Evolutionary conservation across 257 asterid genomes (phyloP).

Genomic region (Linaria vulgaris): DNA sequence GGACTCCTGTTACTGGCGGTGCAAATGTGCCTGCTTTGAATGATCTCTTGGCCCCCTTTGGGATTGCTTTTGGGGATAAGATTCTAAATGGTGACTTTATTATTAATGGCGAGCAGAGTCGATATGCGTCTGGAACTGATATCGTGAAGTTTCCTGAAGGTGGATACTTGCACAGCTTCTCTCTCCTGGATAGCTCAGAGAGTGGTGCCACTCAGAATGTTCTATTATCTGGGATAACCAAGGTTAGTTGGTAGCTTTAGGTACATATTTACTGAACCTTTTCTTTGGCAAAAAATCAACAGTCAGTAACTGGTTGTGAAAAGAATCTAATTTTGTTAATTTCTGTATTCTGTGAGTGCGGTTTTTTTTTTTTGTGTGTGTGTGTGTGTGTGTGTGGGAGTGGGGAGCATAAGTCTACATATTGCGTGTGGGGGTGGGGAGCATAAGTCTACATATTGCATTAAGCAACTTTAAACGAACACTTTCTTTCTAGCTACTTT

Average conservation of each 20-base stretch:
- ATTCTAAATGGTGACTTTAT: conserved; percentile 92
- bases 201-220: conserved; percentile 93
- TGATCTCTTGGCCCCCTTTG: conserved; percentile 92
- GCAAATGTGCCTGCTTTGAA: conserved; percentile 93
- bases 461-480: no score
- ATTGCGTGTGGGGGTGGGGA: no score
- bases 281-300: no score
- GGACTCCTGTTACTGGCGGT: conserved; percentile 99
- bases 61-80: conserved; percentile 95
- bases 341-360: no score
- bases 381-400: no score
- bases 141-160: conserved; percentile 87
- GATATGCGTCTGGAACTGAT: conserved; percentile 96
- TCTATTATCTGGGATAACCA: conserved; percentile 76
- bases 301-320: no score
- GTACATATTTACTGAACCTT: not conserved
- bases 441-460: no score
- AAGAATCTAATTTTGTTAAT: no score
- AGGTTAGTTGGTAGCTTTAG: conserved; percentile 49
- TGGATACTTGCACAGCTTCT: conserved; percentile 94
- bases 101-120: conserved; percentile 84
- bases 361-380: no score
- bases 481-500: not conserved
- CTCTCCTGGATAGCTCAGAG: conserved; percentile 94
- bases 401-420: no score